phyloP scores from a whole-genome alignment of 1,284 basidiomycete species.

The Cryptococcus sp. region DNA sequence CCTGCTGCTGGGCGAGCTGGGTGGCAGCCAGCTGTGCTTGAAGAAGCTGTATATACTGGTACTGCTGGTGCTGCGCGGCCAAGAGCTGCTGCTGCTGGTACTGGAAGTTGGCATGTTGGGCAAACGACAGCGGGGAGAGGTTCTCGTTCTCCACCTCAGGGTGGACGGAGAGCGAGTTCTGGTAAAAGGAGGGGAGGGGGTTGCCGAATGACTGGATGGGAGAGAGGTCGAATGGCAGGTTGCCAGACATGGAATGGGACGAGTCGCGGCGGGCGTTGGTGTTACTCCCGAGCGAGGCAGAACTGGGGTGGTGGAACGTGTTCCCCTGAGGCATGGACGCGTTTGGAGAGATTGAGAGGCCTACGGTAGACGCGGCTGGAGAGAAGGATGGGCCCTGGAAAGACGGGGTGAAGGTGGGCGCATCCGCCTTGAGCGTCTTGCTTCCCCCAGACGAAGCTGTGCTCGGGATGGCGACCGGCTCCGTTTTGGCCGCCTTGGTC shows the following conservation, averaged over 20 bases:
- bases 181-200: slow-evolving; percentile 23
- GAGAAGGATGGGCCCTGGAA: slow-evolving; percentile 29
- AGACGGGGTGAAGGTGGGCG: slow-evolving; percentile 47
- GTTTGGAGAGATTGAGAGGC: slow-evolving; percentile 23
- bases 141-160: slow-evolving; percentile 27
- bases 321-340: slow-evolving; percentile 6
- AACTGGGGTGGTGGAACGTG: slow-evolving; percentile 17
- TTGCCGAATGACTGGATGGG: slow-evolving; percentile 15
- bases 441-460: slow-evolving; percentile 10
- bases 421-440: slow-evolving; percentile 48
- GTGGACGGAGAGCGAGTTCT: slow-evolving; percentile 19
- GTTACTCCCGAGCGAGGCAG: slow-evolving; percentile 17
- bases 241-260: slow-evolving; percentile 10
- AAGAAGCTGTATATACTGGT: slow-evolving; percentile 42
- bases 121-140: slow-evolving; percentile 24
- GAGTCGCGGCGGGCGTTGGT: slow-evolving; percentile 19
- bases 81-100: slow-evolving; percentile 44
- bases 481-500: slow-evolving; percentile 9
- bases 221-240: slow-evolving; percentile 6
- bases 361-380: slow-evolving; percentile 21
- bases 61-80: slow-evolving; percentile 40
- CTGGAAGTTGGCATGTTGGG: slow-evolving; percentile 25
- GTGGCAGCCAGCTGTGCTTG: slow-evolving; percentile 41
- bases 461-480: slow-evolving; percentile 21
- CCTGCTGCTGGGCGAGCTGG: slow-evolving; percentile 20